Base-by-base conservation (phyloP, 1,284 basidiomycete genomes). In the Golubevia pallescens region DNA sequence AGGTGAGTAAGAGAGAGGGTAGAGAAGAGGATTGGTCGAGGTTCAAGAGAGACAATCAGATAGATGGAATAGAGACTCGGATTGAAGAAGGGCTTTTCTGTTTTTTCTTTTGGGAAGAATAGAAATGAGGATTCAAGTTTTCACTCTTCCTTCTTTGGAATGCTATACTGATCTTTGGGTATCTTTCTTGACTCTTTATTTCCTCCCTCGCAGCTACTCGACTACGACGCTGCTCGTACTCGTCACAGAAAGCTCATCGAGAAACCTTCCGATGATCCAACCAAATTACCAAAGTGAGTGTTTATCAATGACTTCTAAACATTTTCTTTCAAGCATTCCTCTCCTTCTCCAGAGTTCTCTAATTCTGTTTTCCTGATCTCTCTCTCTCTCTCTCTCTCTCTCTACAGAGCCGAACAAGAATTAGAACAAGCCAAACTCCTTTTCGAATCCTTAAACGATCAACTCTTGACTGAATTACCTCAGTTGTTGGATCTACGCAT, bases 231-330 rank as follows among this genome's bases (percentile, higher is more conserved):
- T 0, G 92, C 95, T 2, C 90, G 97, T 62, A 93, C 92, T 21
- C 69, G 69, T 60, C 78, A 85, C 48, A 65, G 93, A 79, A 99
- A 98, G 85, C 86, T 94, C 16, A 90, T 93, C 60, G 93, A 95
- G 82, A 99, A 98, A 86, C 95, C 95, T 0, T 90, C 91, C 62
- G 95, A 98, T 78, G 97, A 99, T 86, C 90, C 95, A 0, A 91
- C 91, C 32, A 97, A 95, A 86, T 88, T 98, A 1, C 95, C 95
- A 34, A 91, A 86, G 93, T 93, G 73, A 55, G 88, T 82, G 5
- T n/a, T 1, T n/a, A n/a, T n/a, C n/a, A n/a, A n/a, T n/a, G 13
- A 20, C 7, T 32, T n/a, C 59, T 60, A 51, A 14, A 20, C 57
- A 16, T n/a, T 21, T 16, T 34, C 14, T 34, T 21, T 14, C 14